Conservation (phyloP, 208 protist genomes). For the Crithidia brevicula region DNA sequence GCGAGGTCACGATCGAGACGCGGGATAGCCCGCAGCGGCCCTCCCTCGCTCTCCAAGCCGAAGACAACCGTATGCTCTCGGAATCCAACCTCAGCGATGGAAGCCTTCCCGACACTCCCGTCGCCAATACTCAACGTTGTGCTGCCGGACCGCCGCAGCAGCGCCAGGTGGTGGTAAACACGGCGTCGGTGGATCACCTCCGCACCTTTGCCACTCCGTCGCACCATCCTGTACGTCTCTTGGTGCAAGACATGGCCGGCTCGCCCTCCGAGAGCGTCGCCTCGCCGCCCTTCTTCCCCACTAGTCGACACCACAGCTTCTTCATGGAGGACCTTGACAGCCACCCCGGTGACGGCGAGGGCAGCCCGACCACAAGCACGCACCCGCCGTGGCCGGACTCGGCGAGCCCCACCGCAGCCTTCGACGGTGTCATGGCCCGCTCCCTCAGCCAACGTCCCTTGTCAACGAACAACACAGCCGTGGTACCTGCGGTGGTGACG, state of each 20-base stretch:
- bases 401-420: background rate
- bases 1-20: constrained; percentile 2
- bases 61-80: constrained; percentile 13
- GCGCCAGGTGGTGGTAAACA: background rate
- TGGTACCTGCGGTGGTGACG: no score
- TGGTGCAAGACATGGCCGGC: constrained; percentile 1
- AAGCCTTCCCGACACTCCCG: background rate
- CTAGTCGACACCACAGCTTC: constrained; percentile 37
- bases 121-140: no score
- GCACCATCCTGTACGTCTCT: no score
- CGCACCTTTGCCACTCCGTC: no score
- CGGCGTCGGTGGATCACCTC: no score
- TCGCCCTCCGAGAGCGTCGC: constrained; percentile 19
- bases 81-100: background rate
- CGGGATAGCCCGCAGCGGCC: no score
- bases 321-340: constrained; percentile 32
- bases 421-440: constrained; percentile 17
- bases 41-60: background rate
- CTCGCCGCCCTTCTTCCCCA: constrained; percentile 41
- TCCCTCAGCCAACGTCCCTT: background rate
- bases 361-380: background rate
- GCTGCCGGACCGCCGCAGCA: no score
- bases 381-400: background rate
- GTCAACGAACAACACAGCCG: constrained; percentile 7
- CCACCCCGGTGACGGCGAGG: background rate